Evolutionary conservation across 768 basidiomycete genomes (phyloP).

Genomic region (Pleurotus eryngii): DNA sequence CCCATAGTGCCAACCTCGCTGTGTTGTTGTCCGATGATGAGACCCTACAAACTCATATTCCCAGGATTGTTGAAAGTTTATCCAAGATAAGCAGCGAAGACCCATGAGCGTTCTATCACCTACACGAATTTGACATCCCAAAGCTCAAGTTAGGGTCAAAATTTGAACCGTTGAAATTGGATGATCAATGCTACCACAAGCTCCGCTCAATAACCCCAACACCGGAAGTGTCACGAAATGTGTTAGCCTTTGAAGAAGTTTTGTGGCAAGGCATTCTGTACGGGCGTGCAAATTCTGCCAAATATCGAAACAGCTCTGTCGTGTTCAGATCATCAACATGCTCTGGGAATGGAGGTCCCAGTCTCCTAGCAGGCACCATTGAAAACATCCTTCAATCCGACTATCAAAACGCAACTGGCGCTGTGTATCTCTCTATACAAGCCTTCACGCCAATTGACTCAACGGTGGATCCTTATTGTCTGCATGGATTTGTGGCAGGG

Average conservation of each 20-base stretch:
- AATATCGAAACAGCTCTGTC: constrained; percentile 10
- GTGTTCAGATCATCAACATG: constrained; percentile 3
- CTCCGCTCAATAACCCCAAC: not conserved
- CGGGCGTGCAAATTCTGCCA: constrained; percentile 7
- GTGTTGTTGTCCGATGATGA: constrained; percentile 12
- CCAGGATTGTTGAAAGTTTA: constrained; percentile 7
- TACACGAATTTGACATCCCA: constrained; percentile 6
- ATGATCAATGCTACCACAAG: not conserved
- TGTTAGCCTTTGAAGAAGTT: constrained; percentile 4
- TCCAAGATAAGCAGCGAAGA: constrained; percentile 14
- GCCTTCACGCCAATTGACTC: not conserved
- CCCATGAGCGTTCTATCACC: constrained; percentile 10
- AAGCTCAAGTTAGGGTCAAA: not conserved
- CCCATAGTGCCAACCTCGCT: constrained; percentile 11
- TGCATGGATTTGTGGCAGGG: constrained; percentile 12
- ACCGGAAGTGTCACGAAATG: not conserved
- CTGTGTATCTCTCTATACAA: constrained; percentile 5
- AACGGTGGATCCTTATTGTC: constrained; percentile 9
- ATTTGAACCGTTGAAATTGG: not conserved
- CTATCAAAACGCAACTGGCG: not conserved
- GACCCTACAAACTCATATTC: not conserved
- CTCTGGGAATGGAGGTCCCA: not conserved
- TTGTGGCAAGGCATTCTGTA: constrained; percentile 10
- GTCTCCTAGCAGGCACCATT: constrained; percentile 1
- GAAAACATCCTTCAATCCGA: constrained; percentile 7